Percentiles rank a stretch among this genome's conserved stretches.
Conservation (phyloP, 352 stramenopile species). For the Pythium chondricola region DNA sequence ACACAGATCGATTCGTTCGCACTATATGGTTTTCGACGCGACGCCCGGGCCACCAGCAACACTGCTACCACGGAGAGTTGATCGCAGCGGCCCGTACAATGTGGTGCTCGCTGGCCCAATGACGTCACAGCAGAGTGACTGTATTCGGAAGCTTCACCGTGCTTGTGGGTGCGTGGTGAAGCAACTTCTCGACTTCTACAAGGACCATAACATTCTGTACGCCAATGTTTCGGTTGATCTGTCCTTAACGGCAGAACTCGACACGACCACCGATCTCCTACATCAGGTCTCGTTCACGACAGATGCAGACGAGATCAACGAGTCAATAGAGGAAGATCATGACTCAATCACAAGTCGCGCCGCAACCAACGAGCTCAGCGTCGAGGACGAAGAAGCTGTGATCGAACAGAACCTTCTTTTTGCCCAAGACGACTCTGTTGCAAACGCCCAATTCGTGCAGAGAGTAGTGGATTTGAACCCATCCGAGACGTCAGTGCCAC, state of each 20-base stretch:
- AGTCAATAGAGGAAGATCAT: constrained; percentile 3
- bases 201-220: constrained; percentile 4
- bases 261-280: background rate
- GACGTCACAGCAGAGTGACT: constrained; percentile 7
- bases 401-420: constrained; percentile 11
- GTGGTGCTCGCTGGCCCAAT: constrained; percentile 19
- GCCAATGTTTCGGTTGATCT: background rate
- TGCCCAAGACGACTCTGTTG: background rate
- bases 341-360: background rate
- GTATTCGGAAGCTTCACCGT: constrained; percentile 13
- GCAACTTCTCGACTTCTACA: constrained; percentile 4
- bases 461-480: constrained; percentile 11
- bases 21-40: constrained; percentile 20
- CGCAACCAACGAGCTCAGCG: no score
- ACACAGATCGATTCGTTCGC: constrained; percentile 18
- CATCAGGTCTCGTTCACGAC: background rate
- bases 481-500: background rate
- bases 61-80: constrained; percentile 8
- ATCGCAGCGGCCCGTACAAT: constrained; percentile 6
- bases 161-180: background rate
- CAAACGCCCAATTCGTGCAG: constrained; percentile 2
- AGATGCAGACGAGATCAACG: background rate
- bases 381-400: constrained; percentile 2
- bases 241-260: background rate
- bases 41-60: constrained; percentile 15